phyloP scores from a whole-genome alignment of 805 yeast genomes.

The Hanseniaspora guilliermondii region DNA sequence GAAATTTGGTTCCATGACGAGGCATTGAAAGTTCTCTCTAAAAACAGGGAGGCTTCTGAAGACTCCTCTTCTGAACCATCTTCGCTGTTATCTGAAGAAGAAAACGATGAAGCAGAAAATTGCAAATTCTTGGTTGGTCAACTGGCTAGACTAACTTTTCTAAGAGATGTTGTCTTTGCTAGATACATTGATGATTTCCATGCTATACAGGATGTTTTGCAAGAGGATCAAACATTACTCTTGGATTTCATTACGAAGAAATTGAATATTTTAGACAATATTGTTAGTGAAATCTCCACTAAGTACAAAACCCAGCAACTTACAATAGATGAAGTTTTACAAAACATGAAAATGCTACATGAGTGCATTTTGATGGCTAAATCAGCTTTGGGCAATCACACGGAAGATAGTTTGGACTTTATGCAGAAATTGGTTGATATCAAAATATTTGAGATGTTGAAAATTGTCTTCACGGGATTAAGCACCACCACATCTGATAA shows the following conservation, averaged over 20 bases:
- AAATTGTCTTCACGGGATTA: slow-evolving; percentile 53
- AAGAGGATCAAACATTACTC: slow-evolving; percentile 26
- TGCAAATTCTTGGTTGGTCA: slow-evolving; percentile 15
- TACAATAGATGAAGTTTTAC: slow-evolving; percentile 33
- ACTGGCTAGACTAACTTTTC: slow-evolving; percentile 29
- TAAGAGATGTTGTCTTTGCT: slow-evolving; percentile 78
- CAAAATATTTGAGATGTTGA: slow-evolving; percentile 60
- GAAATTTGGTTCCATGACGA: slow-evolving; percentile 17
- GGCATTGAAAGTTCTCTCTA: slow-evolving; percentile 21
- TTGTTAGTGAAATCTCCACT: slow-evolving; percentile 32
- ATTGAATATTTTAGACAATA: slow-evolving; percentile 37
- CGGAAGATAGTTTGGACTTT: slow-evolving; percentile 49
- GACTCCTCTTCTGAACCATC: slow-evolving; percentile 16
- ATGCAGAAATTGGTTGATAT: slow-evolving; percentile 48
- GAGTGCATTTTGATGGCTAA: slow-evolving; percentile 71
- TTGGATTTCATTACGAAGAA: slow-evolving; percentile 25
- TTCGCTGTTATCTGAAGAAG: slow-evolving; percentile 16
- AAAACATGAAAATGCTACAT: slow-evolving; percentile 67
- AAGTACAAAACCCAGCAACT: slow-evolving; percentile 14
- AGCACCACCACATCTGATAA: neutral
- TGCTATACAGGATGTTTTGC: slow-evolving; percentile 38
- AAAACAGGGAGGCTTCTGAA: slow-evolving; percentile 19
- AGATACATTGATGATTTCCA: slow-evolving; percentile 70
- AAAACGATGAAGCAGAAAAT: slow-evolving; percentile 18
- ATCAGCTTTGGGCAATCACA: slow-evolving; percentile 36